Base-by-base conservation (phyloP, 108 stramenopile species). In the Conticribra weissflogii region DNA sequence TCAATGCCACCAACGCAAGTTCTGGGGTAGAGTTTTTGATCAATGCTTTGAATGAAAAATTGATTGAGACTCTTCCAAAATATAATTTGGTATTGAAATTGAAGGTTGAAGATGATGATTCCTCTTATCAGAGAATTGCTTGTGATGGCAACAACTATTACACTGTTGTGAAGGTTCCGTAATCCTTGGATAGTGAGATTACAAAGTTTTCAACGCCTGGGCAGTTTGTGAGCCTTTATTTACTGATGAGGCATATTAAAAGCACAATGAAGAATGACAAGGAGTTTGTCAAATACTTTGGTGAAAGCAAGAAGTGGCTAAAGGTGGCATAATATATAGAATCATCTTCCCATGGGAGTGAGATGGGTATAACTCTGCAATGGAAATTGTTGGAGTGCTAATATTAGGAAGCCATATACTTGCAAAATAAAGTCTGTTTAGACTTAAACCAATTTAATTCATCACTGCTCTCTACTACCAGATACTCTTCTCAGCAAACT, bases 161-260 rank as follows among this genome's bases (percentile, higher is more conserved):
- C 34, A 81, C 86, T 41, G 28, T 67, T 15, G 84, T 89, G 41
- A 66, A 47, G 46, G 72, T 61, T 5, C 3, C 32, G 18, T 22
- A 28, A 19, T 55, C 28, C 4, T 9, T 16, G 12, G 51, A 32
- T 14, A 47, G 21, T 5, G 63, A n/a, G n/a, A n/a, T 69, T 53
- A 71, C 57, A 23, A 59, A 71, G 18, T 90, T 85, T 71, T 80
- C 86, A 7, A 83, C 90, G 88, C 86, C 81, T 9, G 90, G 90
- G 8, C 84, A 91, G n/a, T 95, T 95, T 68, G 65, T 87, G 9
- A 86, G 85, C 47, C 61, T 85, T 30, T 86, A 85, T 54, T 78
- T 95, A 50, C 83, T 85, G 15, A 59, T 91, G 34, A 90, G 93
- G 19, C 93, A 95, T 66, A 82, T 95, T 50, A 95, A 95, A 60